phyloP scores from a whole-genome alignment of 1,139 yeast species.

The Suhomyces guaymorum region DNA sequence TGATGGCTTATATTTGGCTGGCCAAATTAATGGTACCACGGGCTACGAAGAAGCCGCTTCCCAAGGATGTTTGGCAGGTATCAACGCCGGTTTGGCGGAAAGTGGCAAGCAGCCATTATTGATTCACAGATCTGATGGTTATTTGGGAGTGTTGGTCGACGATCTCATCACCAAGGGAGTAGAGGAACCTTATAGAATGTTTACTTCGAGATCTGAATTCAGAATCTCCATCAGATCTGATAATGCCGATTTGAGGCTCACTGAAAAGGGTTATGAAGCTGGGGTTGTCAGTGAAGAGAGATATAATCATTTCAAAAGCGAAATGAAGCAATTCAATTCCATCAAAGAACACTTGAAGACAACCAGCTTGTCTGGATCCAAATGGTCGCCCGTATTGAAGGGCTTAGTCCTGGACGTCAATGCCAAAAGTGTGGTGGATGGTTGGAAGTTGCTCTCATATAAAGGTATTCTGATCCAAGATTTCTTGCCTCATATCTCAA shows the following conservation, averaged over 20 bases:
- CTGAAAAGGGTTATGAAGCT: slow-evolving; percentile 60
- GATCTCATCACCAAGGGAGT: slow-evolving; percentile 95
- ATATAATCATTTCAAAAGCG: slow-evolving; percentile 50
- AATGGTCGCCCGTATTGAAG: slow-evolving; percentile 60
- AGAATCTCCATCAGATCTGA: slow-evolving; percentile 88
- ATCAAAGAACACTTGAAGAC: slow-evolving; percentile 49
- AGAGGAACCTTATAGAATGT: slow-evolving; percentile 97
- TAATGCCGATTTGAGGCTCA: slow-evolving; percentile 86
- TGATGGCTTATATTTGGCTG: slow-evolving; percentile 82
- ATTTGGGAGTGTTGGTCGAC: slow-evolving; percentile 88
- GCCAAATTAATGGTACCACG: slow-evolving; percentile 98
- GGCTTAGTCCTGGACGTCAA: slow-evolving; percentile 49
- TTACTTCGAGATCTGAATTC: slow-evolving; percentile 93
- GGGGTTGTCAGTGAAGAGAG: slow-evolving; percentile 72
- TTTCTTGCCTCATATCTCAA: slow-evolving; percentile 34
- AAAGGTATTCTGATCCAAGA: slow-evolving; percentile 34
- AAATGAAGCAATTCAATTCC: slow-evolving; percentile 46
- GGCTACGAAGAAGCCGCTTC: slow-evolving; percentile 99
- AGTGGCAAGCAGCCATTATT: slow-evolving; percentile 48
- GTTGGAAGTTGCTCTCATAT: slow-evolving; percentile 49
- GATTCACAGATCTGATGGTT: slow-evolving; percentile 78
- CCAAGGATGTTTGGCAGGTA: slow-evolving; percentile 94
- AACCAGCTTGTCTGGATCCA: slow-evolving; percentile 51
- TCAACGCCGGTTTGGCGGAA: slow-evolving; percentile 73
- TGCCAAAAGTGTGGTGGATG: slow-evolving; percentile 35